These are phyloP conservation scores for Phytopythium boreale DNA, from an alignment of 352 stramenopile species.

Conservation along the genomic window DNA sequence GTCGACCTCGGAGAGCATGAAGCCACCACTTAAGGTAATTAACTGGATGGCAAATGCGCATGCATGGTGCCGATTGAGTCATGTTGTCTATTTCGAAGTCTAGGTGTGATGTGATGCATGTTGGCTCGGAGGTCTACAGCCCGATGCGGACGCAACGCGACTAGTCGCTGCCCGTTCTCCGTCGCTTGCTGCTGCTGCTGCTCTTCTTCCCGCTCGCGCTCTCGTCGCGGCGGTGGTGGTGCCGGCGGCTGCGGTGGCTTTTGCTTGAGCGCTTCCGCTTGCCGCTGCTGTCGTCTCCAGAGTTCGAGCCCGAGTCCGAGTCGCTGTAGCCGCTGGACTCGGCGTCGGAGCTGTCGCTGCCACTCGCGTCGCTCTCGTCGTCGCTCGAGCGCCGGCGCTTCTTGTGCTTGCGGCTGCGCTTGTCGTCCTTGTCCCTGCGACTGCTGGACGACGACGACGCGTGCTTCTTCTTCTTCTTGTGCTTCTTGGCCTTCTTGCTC, in stretches of 20 bases:
- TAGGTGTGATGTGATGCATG: background rate
- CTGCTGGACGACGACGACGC: conserved; percentile 9
- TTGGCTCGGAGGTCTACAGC: background rate
- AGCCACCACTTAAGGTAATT: no score
- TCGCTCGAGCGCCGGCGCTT: conserved; percentile 12
- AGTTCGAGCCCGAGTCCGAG: background rate
- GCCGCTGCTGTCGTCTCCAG: conserved; percentile 16
- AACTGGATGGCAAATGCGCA: background rate
- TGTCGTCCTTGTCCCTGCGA: conserved; percentile 16
- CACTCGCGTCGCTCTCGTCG: conserved; percentile 16
- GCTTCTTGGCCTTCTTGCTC: conserved; percentile 39
- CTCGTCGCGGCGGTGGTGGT: background rate
- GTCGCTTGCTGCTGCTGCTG: conserved; percentile 2
- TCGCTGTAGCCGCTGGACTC: conserved; percentile 14
- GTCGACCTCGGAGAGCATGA: background rate
- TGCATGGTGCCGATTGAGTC: background rate
- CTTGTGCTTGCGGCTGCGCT: conserved; percentile 14
- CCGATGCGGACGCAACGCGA: background rate
- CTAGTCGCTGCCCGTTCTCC: conserved; percentile 1
- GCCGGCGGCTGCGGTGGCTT: background rate
- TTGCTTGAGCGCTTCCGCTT: conserved; percentile 33
- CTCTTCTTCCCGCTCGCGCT: background rate
- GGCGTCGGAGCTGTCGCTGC: conserved; percentile 4
- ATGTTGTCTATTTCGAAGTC: background rate
- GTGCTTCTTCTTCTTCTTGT: conserved; percentile 40